A percentile compares a stretch with the other conserved stretches of the same genome.
phyloP scores from a whole-genome alignment of 2,329 filamentous ascomycete species.

The Aspergillus costaricaensis region DNA sequence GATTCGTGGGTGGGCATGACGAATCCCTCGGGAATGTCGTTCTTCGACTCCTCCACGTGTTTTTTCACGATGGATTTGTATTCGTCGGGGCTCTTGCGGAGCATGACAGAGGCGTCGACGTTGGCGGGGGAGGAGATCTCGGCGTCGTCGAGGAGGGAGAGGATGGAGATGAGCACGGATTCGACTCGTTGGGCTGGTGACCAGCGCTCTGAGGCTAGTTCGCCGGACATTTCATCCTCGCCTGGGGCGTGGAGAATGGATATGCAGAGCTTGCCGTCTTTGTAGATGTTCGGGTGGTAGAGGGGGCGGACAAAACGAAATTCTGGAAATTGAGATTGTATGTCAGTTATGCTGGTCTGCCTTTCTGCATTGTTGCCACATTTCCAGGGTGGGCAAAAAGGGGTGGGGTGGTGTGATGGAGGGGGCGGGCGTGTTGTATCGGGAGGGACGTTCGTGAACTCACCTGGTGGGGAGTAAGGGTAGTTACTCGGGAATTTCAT shows the following conservation, averaged over 20 bases:
- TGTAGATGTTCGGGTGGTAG: conserved; percentile 92
- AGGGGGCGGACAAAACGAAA: conserved; percentile 83
- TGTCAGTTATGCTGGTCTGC: background rate
- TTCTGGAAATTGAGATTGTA: conserved; percentile 43
- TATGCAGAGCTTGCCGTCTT: conserved; percentile 88
- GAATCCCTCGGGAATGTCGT: conserved; percentile 77
- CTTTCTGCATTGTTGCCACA: background rate
- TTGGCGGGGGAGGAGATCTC: conserved; percentile 94
- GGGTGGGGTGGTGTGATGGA: background rate
- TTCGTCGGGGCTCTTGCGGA: conserved; percentile 68
- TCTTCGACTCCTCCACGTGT: conserved; percentile 71
- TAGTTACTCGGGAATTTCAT: conserved; percentile 90
- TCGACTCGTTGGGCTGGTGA: conserved; percentile 91
- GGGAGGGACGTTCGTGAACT: conserved; percentile 19
- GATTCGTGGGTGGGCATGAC: conserved; percentile 77
- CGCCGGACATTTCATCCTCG: conserved; percentile 89
- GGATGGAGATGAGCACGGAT: conserved; percentile 87
- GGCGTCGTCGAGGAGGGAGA: conserved; percentile 88
- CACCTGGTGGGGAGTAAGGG: conserved; percentile 77
- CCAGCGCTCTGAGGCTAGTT: conserved; percentile 88
- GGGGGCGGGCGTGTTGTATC: too few relatives aligned
- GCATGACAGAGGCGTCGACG: conserved; percentile 85
- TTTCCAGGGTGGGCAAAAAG: background rate
- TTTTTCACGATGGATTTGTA: conserved; percentile 72
- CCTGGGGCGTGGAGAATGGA: conserved; percentile 93